Evolutionary conservation across 2,329 filamentous ascomycete genomes (phyloP), one percentile per base, ranked within the genome.

Genomic region (Arachnopeziza araneosa): DNA sequence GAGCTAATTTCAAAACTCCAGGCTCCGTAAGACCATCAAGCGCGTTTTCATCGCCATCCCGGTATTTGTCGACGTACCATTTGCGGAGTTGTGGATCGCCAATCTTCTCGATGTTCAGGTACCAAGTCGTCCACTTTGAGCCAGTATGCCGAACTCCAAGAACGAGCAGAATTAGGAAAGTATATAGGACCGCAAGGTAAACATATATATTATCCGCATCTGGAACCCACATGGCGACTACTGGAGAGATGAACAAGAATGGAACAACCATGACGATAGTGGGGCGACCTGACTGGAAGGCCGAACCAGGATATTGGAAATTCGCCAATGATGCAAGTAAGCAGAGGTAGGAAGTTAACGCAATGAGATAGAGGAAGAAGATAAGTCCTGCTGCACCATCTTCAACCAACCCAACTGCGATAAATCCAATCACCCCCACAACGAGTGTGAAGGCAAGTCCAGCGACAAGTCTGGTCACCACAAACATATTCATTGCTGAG

Each of bases 401-500:
- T 10, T 60, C 53, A 21, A 49, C 56, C 24, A 50, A 23, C 48
- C 57, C 52, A 17, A 64, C 22, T 19, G 49, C 49, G 24, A 52
- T 49, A 2, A 64, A 55, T 19, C 62, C 62, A 10, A 64, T 53
- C 7, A 55, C 30, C 3, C 49, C 62, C 30, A 62, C 54, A 30
- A 54, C 50, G n/a, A 64, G 48, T 22, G 62, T 64, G 26, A 64
- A 62, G 24, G 62, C 62, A 30, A 64, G 44, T 17, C 62, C 62
- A 48, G 60, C 62, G 24, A 64, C 52, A 3, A 64, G 56, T 17
- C 62, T 49, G 12, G 60, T 64, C 7, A 62, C 53, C 44, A 64
- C 56, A 56, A 64, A 64, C 52, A 58, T 56, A 36, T 64, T 61
- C 62, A 64, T 64, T 10, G 62, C 62, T 9, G 62, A 64, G 36